These are phyloP conservation scores for Colletotrichum plurivorum DNA, from an alignment of 2,329 filamentous ascomycete species.

Conservation along the genomic window DNA sequence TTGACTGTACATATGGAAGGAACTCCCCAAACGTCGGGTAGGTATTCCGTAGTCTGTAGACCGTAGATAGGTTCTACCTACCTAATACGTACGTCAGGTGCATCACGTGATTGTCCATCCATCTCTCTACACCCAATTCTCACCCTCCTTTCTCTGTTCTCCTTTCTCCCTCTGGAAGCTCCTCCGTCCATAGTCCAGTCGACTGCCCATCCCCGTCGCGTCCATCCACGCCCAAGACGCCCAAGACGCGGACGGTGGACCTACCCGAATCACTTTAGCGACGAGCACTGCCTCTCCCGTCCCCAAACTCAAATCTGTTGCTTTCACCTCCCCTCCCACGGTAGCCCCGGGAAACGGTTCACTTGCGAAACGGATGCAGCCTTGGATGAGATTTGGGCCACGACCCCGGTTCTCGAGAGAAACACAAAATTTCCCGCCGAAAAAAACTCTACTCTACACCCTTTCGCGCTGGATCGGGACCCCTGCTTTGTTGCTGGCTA, in stretches of 20 bases:
- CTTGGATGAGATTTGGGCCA: conserved; percentile 16
- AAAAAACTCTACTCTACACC: neutral
- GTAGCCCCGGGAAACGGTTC: conserved; percentile 21
- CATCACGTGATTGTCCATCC: too few species aligned
- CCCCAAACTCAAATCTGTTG: conserved; percentile 26
- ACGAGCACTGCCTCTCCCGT: conserved; percentile 12
- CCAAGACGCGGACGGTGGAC: neutral
- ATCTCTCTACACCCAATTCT: too few species aligned
- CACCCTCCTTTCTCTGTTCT: too few species aligned
- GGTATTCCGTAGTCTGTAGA: neutral
- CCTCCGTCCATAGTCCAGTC: neutral
- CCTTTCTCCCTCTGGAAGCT: too few species aligned
- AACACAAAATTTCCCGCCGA: conserved; percentile 8
- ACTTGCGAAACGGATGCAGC: conserved; percentile 30
- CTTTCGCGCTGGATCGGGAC: neutral
- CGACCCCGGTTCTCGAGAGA: conserved; percentile 8
- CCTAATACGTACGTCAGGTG: too few species aligned
- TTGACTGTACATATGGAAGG: neutral
- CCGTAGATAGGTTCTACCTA: too few species aligned
- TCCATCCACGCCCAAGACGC: neutral
- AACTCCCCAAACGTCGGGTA: neutral
- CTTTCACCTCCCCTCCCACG: conserved; percentile 27
- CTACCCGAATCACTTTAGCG: conserved; percentile 15
- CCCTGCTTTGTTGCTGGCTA: neutral
- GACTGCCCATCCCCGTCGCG: neutral